Percentiles rank a stretch among this genome's conserved stretches.
These are phyloP conservation scores for Bassia scoparia DNA, from an alignment of 148 eudicot genomes.

Conservation along the genomic window DNA sequence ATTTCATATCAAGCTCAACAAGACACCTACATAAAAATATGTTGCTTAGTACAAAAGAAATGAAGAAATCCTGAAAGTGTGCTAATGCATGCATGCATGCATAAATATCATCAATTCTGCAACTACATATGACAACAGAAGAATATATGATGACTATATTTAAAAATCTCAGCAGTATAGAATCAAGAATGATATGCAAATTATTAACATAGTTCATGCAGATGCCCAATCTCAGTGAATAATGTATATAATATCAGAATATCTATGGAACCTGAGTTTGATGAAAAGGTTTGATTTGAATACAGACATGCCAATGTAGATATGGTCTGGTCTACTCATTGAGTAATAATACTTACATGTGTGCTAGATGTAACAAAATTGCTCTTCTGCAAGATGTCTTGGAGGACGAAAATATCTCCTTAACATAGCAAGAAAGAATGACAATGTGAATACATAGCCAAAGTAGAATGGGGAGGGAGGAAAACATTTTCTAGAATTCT, in stretches of 20 bases:
- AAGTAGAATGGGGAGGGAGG: too few species aligned
- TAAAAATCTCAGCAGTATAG: too few species aligned
- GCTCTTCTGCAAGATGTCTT: slow-evolving; percentile 62
- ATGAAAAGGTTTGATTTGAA: too few species aligned
- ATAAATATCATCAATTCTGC: neutral
- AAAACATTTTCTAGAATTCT: too few species aligned
- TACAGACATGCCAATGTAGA: neutral
- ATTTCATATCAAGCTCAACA: slow-evolving; percentile 74
- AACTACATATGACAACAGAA: neutral
- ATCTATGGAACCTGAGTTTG: too few species aligned
- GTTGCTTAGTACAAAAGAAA: neutral
- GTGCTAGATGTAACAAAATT: slow-evolving; percentile 89
- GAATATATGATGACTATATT: too few species aligned
- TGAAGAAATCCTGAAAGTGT: neutral
- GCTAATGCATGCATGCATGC: too few species aligned
- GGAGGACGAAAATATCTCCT: slow-evolving; percentile 67
- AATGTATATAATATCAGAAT: neutral
- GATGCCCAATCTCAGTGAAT: neutral
- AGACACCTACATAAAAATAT: slow-evolving; percentile 47
- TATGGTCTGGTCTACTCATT: neutral
- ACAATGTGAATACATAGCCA: neutral
- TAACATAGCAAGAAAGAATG: slow-evolving; percentile 48
- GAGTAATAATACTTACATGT: slow-evolving; percentile 54
- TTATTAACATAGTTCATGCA: neutral
- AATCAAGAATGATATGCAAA: neutral